phyloP scores from a whole-genome alignment of 805 yeast genomes.

The Candida chauliodis region DNA sequence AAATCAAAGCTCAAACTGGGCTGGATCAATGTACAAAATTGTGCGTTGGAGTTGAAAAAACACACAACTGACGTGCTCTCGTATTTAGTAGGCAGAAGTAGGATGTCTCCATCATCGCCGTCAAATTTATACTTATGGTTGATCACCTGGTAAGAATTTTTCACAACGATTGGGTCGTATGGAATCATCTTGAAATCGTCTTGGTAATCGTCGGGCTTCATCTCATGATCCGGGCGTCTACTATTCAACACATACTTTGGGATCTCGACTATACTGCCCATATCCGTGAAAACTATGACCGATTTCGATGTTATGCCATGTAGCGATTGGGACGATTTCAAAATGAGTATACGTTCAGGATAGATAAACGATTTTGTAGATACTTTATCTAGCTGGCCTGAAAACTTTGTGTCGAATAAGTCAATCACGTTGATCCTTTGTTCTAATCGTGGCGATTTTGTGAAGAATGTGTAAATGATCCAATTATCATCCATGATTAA shows the following conservation, averaged over 20 bases:
- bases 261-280: slow-evolving; percentile 62
- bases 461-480: slow-evolving; percentile 65
- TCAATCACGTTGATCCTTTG: slow-evolving; percentile 69
- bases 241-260: slow-evolving; percentile 71
- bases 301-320: slow-evolving; percentile 45
- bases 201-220: slow-evolving; percentile 48
- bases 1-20: slow-evolving; percentile 86
- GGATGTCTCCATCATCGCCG: slow-evolving; percentile 16
- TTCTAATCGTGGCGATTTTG: slow-evolving; percentile 45
- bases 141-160: slow-evolving; percentile 31
- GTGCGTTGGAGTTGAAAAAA: slow-evolving; percentile 53
- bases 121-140: slow-evolving; percentile 36
- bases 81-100: slow-evolving; percentile 51
- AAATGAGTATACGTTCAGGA: slow-evolving; percentile 53
- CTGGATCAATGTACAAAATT: slow-evolving; percentile 71
- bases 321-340: slow-evolving; percentile 42
- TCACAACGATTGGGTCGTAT: slow-evolving; percentile 60
- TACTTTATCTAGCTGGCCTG: slow-evolving; percentile 41
- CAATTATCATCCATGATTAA: slow-evolving; percentile 79
- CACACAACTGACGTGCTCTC: slow-evolving; percentile 82
- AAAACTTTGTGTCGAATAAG: slow-evolving; percentile 51
- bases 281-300: slow-evolving; percentile 52
- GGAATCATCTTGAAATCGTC: slow-evolving; percentile 56
- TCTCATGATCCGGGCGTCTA: slow-evolving; percentile 58
- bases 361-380: slow-evolving; percentile 54